Conservation (phyloP, 345 rosid species). For the Litchi chinensis region DNA sequence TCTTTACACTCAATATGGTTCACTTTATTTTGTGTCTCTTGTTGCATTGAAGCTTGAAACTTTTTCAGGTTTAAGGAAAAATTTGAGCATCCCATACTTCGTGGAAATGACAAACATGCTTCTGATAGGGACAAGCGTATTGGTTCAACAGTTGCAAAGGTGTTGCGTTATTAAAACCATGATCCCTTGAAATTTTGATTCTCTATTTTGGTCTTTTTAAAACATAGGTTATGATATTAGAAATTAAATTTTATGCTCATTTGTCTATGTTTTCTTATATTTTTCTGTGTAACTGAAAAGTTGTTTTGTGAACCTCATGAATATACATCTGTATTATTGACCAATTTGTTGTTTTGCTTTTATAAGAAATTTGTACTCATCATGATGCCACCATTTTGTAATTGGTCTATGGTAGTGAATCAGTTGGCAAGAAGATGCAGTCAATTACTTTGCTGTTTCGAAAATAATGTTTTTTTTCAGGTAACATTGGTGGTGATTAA, state of each 20-base stretch:
- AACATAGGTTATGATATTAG: not conserved
- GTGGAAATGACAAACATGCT: slow-evolving; percentile 92
- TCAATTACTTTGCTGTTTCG: not conserved
- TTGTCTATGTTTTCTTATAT: not conserved
- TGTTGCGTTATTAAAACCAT: slow-evolving; percentile 21
- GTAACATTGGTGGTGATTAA: no score
- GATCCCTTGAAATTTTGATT: not conserved
- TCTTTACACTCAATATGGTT: slow-evolving; percentile 19
- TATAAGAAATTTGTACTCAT: not conserved
- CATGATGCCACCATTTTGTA: not conserved
- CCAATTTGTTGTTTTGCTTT: not conserved
- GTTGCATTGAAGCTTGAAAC: slow-evolving; percentile 20
- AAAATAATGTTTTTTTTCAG: not conserved
- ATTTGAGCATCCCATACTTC: slow-evolving; percentile 73
- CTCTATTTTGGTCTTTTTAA: not conserved
- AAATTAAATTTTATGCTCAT: not conserved
- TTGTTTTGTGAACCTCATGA: not conserved
- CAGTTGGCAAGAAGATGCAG: not conserved
- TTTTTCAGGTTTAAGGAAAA: slow-evolving; percentile 79
- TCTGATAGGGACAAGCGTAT: slow-evolving; percentile 84
- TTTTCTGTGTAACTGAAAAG: not conserved
- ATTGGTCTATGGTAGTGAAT: not conserved
- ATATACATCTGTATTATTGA: not conserved
- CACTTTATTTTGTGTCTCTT: slow-evolving; percentile 24
- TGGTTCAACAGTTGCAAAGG: slow-evolving; percentile 96